Base-by-base conservation (phyloP, 169 alveolate species). In the Plasmodium coatneyi region DNA sequence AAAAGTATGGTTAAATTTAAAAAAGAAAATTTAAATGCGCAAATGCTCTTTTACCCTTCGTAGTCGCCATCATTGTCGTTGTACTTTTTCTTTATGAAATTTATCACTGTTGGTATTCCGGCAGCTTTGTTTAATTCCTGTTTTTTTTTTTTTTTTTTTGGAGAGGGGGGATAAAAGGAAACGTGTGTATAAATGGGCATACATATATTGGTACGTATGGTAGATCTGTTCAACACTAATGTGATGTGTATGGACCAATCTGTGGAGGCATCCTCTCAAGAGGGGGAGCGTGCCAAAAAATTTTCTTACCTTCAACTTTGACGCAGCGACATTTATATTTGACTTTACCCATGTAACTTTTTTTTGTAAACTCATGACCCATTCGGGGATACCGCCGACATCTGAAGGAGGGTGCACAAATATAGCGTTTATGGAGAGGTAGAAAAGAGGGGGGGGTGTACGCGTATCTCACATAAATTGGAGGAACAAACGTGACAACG, bases 321-420 rank as follows among this genome's bases (percentile, higher is more conserved):
- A 72, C 41, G 92, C 76, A 2, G 92, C 92, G 6, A 71, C 82
- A 71, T 95, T 94, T 36, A 96, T 71, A 54, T 96, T 96, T 49
- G 90, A 92, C 22, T 95, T 74, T 10, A 96, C 94, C 97, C 97
- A 96, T 66, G 93, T 96, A 0, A 96, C 90, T 76, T 96, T 96
- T 89, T 96, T 96, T 87, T 96, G 97, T 78, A 96, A 95, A 49
- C 97, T 96, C 97, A 96, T 96, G 6, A 96, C 96, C 97, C 97
- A 96, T 9, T 92, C 82, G 36, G 97, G 97, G 36, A 96, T 95
- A 52, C 92, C 70, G 14, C 97, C 97, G 10, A 95, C 97, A n/a
- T 92, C 97, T 84, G 82, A 66, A 83, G 14, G 46, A n/a, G 46
- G 16, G 28, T 25, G 14, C 10, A 74, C 43, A 74, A 2, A 74